Evolutionary conservation across 2,329 filamentous ascomycete genomes (phyloP), one percentile per base, ranked within the genome.

Genomic region (Phyllosticta citrichinensis): DNA sequence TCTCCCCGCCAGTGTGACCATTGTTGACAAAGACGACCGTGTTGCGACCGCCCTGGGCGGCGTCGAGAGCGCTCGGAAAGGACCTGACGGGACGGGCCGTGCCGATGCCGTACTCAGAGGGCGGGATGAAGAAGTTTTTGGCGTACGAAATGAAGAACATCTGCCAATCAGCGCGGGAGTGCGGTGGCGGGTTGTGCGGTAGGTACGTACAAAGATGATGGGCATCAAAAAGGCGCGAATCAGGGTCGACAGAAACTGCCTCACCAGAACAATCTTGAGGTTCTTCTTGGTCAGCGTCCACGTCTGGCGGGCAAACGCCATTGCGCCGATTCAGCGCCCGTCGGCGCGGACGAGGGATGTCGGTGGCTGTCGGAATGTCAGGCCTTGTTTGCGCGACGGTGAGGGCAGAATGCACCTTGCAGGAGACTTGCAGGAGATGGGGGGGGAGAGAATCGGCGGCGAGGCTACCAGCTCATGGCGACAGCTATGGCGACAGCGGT

Each of bases 1-100:
- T 91, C 59, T 86, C 80, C 17, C 89, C 89, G 10, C 84, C 87
- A 0, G 77, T 77, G 57, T 75, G 69, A 10, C 87, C 88, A 73
- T 84, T 91, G 70, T 95, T 87, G 62, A 96, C 85, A 61, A 97
- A 89, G 12, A 86, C 86, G 14, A 96, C 77, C 57, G 83, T 90
- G 66, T 88, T 75, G 64, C 88, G 81, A 19, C 85, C 84, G 11
- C 78, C 78, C 17, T 75, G 74, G 2, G 86, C 83, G 25, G 76
- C 75, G 20, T 73, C 69, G 33, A 96, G 79, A 1, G 86, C 89
- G 64, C 88, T 76, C 35, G 78, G 68, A 19, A 96, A 80, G 11
- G 83, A 81, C 62, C 85, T 82, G 63, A 96, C 75, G 0, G 85
- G 79, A 6, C 75, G 77, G 0, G 84, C 73, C 0, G 79, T 70